Evolutionary conservation across 176 grass and related monocot species (phyloP).

Genomic region (Cenchrus purpureus): DNA sequence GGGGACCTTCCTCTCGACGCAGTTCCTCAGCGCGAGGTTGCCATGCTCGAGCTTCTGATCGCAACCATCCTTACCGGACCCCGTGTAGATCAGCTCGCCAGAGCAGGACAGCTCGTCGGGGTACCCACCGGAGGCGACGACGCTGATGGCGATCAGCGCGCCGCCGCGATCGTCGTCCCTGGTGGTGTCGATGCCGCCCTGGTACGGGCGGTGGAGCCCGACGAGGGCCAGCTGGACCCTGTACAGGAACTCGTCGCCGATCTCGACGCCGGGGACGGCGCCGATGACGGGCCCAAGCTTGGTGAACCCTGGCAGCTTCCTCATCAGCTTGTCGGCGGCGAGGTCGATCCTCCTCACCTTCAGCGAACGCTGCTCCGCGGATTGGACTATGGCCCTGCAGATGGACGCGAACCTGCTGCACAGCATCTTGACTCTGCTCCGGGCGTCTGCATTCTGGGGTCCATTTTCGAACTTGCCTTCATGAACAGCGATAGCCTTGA

Average conservation of each 20-base stretch:
- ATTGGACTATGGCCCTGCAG: conserved; percentile 49
- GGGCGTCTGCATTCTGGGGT: conserved; percentile 15
- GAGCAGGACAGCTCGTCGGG: conserved; percentile 60
- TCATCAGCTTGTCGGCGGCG: conserved; percentile 49
- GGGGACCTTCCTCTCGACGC: conserved; percentile 49
- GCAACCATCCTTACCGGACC: conserved; percentile 52
- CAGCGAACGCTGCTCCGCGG: conserved; percentile 19
- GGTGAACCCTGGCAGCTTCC: conserved; percentile 37
- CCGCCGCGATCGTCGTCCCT: conserved; percentile 31
- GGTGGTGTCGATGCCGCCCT: conserved; percentile 67
- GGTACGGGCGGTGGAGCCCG: conserved; percentile 69
- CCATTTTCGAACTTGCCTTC: conserved; percentile 8
- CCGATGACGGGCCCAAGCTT: conserved; percentile 52
- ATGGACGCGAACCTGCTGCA: conserved; percentile 49
- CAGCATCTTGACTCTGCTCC: conserved; percentile 52
- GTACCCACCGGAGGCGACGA: conserved; percentile 77
- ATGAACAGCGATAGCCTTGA: conserved; percentile 15
- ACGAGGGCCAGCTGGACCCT: conserved; percentile 67
- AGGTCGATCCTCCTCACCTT: conserved; percentile 46
- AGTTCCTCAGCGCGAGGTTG: conserved; percentile 72
- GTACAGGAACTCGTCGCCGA: conserved; percentile 82
- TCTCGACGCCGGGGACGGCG: conserved; percentile 64
- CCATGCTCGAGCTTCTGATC: conserved; percentile 70
- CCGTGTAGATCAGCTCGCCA: conserved; percentile 79
- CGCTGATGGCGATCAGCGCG: conserved; percentile 55